Percentiles rank a stretch among this genome's conserved stretches.
These are phyloP conservation scores for Zopfochytrium polystomum DNA, from an alignment of 371 early-diverging fungal species.

Conservation along the genomic window DNA sequence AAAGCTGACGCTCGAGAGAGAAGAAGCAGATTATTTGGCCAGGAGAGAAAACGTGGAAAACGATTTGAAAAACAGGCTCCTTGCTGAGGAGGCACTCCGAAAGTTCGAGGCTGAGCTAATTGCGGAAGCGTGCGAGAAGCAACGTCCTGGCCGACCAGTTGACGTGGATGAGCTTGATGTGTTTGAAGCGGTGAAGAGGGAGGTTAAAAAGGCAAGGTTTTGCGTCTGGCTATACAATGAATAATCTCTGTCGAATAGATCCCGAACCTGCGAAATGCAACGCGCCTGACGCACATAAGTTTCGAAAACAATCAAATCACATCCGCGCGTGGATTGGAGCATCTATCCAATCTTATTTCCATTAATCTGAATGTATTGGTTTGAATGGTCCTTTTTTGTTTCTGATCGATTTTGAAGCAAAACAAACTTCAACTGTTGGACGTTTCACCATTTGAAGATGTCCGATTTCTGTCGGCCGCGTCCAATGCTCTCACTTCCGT, in stretches of 20 bases:
- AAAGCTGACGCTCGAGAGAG: conserved; percentile 4
- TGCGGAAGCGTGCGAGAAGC: conserved; percentile 16
- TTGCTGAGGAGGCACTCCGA: conserved; percentile 19
- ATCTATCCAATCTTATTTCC: too few relatives aligned
- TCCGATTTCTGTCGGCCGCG: conserved; percentile 24
- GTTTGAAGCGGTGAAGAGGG: conserved; percentile 19
- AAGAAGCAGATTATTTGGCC: not conserved
- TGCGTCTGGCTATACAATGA: not conserved
- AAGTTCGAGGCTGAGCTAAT: conserved; percentile 18
- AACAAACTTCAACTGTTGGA: conserved; percentile 30
- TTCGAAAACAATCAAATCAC: conserved; percentile 21
- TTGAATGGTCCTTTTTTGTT: not conserved
- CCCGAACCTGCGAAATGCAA: conserved; percentile 21
- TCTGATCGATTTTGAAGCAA: conserved; percentile 8
- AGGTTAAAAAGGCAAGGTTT: conserved; percentile 13
- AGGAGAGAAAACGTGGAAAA: conserved; percentile 16
- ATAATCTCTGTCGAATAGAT: conserved; percentile 11
- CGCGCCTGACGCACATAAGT: conserved; percentile 11
- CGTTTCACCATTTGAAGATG: conserved; percentile 15
- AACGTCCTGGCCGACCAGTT: conserved; percentile 11
- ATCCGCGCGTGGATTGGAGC: conserved; percentile 18
- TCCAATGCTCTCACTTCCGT: conserved; percentile 19
- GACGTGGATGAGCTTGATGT: conserved; percentile 20
- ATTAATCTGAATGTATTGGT: too few relatives aligned
- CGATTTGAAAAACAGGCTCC: conserved; percentile 12